Conservation (phyloP, 768 basidiomycete species). For the Wakefieldia striispora region DNA sequence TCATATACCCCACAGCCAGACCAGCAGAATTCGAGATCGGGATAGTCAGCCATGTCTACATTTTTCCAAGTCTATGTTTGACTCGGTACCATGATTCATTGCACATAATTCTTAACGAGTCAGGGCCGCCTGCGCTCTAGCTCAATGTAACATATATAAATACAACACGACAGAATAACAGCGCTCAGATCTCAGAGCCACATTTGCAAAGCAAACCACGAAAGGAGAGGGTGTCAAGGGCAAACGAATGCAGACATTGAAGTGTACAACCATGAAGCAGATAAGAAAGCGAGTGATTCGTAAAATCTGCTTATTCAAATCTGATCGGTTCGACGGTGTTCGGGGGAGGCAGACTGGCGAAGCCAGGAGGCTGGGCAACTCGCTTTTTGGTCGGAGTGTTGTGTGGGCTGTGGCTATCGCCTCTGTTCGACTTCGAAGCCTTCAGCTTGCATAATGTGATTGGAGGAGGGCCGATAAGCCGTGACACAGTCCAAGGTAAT, state of each 20-base stretch:
- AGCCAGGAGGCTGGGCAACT: conserved; percentile 11
- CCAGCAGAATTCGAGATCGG: neutral
- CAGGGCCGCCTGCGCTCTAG: conserved; percentile 10
- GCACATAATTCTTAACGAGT: conserved; percentile 12
- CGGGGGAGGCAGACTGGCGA: conserved; percentile 37
- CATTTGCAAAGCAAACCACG: conserved; percentile 10
- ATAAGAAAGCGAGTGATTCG: neutral
- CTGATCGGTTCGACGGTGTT: conserved; percentile 44
- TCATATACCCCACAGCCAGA: neutral
- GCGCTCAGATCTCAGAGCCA: conserved; percentile 2
- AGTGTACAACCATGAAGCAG: conserved; percentile 5
- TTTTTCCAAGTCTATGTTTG: conserved; percentile 7
- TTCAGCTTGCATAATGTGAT: conserved; percentile 48
- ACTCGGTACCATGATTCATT: conserved; percentile 10
- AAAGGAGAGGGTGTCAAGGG: conserved; percentile 3
- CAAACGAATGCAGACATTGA: conserved; percentile 6
- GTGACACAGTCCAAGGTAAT: conserved; percentile 77
- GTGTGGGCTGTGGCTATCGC: conserved; percentile 17
- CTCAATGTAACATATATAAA: conserved; percentile 2
- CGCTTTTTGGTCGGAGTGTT: conserved; percentile 27
- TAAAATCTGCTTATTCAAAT: conserved; percentile 30
- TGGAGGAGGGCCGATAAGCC: conserved; percentile 80
- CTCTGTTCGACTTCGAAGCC: conserved; percentile 13
- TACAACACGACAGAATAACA: conserved; percentile 20
- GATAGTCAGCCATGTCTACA: conserved; percentile 7